Base-by-base conservation (phyloP, 2,329 filamentous ascomycete genomes). In the Botrytis hyacinthi region DNA sequence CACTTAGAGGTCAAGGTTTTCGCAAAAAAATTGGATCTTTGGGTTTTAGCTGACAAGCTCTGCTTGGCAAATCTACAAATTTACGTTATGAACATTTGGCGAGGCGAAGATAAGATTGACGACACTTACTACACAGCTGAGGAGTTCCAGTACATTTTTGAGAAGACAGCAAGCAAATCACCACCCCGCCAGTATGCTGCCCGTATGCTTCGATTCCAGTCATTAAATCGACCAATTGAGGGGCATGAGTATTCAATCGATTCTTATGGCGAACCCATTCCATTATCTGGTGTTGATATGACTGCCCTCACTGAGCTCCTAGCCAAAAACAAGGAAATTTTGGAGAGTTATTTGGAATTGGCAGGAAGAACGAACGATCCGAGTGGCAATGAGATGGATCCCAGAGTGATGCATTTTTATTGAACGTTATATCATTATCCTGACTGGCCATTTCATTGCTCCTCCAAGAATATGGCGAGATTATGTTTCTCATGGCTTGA, bases 71-170 rank as follows among this genome's bases (percentile, higher is more conserved):
- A 10, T 12, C 22, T 73, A 10, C 29, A 70, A 54, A 42, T 44
- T 32, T 18, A 63, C 3, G 26, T 69, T 26, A 73, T 73, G 71
- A 32, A 73, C 26, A 65, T 32, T 3, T 57, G 54, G 65, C 65
- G 65, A 61, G 6, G 7, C 4, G 26, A 40, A 7, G 59, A 61
- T 16, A 22, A 40, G 18, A 6, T 8, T 20, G 20, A 8, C 18
- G 59, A 40, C 4, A 61, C 16, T 9, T 61, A 61, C 59, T 61
- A 40, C 35, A 40, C 20, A 40, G 59, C 35, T 61, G 59, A 61
- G 10, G 59, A 40, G 20, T 9, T 26, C 6, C 59, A 40, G 20
- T 61, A 61, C 5, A 61, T 61, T 22, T 61, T n/a, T 22, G 20
- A 40, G 32, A 61, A 61, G 59, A 16, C 59, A 40, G 32, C 59